Evolutionary conservation across 345 rosid genomes (phyloP).

Genomic region (Theobroma cacao): DNA sequence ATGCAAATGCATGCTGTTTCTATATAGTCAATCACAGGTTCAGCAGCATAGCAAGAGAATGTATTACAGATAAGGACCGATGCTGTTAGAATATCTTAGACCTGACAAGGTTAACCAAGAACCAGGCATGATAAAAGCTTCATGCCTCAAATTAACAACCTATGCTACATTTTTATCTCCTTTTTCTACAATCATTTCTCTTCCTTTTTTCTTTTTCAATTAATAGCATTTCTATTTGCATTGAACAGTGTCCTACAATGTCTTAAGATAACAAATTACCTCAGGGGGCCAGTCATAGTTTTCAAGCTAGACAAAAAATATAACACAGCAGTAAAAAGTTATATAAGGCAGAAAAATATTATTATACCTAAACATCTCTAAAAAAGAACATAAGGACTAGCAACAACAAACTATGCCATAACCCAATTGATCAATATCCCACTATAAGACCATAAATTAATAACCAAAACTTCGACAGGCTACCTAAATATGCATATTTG

Average conservation of each 20-base stretch:
- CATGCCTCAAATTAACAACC: too few species aligned
- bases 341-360: too few species aligned
- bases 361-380: neutral
- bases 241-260: neutral
- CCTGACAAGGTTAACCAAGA: neutral
- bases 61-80: neutral
- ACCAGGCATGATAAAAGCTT: neutral
- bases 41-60: neutral
- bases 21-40: constrained; percentile 1
- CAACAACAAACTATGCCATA: neutral
- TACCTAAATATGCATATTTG: neutral
- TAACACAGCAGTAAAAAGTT: neutral
- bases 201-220: too few species aligned
- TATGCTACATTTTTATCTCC: too few species aligned
- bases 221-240: neutral
- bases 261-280: neutral
- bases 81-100: neutral
- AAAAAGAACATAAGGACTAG: neutral
- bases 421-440: neutral
- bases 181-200: neutral
- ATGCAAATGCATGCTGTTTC: neutral
- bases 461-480: constrained; percentile 3
- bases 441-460: neutral
- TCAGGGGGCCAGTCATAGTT: neutral
- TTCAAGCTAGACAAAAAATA: neutral